phyloP scores from a whole-genome alignment of 2,329 filamentous ascomycete species.

The Paraconiothyrium brasiliense region DNA sequence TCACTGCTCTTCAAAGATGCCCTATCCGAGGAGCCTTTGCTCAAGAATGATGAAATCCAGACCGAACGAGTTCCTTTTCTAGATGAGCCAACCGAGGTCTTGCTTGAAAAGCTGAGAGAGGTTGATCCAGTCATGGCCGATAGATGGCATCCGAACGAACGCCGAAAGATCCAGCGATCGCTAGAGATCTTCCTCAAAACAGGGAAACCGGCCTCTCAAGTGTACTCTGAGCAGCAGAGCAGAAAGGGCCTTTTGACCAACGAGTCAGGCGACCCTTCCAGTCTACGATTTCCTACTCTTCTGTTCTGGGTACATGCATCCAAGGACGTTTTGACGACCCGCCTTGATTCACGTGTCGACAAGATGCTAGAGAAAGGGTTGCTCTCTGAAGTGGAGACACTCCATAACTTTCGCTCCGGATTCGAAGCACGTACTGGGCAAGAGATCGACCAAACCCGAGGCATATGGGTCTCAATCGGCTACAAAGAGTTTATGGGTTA shows the following conservation, averaged over 20 bases:
- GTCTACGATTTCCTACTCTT: constrained; percentile 67
- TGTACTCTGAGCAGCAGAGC: constrained; percentile 78
- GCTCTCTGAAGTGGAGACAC: constrained; percentile 67
- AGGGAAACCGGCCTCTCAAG: constrained; percentile 81
- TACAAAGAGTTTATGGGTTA: constrained; percentile 90
- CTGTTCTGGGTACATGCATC: constrained; percentile 90
- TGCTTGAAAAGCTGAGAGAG: constrained; percentile 76
- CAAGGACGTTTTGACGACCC: constrained; percentile 70
- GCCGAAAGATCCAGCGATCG: constrained; percentile 87
- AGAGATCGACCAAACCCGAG: constrained; percentile 75
- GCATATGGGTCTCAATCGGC: constrained; percentile 97
- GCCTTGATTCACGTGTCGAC: constrained; percentile 81
- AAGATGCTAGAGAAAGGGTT: constrained; percentile 79
- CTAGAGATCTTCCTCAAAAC: constrained; percentile 89
- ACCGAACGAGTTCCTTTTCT: constrained; percentile 71
- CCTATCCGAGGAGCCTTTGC: constrained; percentile 61
- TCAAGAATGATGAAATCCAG: constrained; percentile 35
- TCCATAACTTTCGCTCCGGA: constrained; percentile 60
- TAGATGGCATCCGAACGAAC: constrained; percentile 93
- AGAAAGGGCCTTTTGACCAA: constrained; percentile 41
- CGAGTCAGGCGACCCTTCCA: constrained; percentile 9
- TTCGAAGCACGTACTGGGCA: constrained; percentile 58
- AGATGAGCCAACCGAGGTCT: constrained; percentile 72
- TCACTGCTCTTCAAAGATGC: constrained; percentile 83
- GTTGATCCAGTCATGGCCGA: constrained; percentile 91